phyloP scores from a whole-genome alignment of 2,329 filamentous ascomycete species.

The Botryotinia globosa region DNA sequence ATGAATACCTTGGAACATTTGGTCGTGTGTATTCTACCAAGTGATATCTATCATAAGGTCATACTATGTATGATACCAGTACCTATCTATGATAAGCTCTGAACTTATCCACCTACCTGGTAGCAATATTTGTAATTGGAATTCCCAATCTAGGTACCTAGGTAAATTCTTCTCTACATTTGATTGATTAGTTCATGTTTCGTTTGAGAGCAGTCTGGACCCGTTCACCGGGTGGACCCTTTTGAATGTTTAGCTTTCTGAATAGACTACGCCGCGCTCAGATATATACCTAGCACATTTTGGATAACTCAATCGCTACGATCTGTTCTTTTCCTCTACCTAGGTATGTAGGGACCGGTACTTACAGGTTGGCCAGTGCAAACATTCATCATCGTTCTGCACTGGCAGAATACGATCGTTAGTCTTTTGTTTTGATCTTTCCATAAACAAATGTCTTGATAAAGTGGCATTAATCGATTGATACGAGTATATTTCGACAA shows the following conservation, averaged over 20 bases:
- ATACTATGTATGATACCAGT: no score
- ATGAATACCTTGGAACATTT: neutral
- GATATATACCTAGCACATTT: neutral
- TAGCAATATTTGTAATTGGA: neutral
- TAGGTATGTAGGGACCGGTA: neutral
- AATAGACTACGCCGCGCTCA: neutral
- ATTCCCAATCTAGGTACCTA: neutral
- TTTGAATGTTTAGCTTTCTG: neutral
- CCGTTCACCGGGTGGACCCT: conserved; percentile 1
- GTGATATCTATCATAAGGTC: no score
- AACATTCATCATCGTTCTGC: neutral
- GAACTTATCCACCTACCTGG: neutral
- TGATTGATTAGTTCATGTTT: no score
- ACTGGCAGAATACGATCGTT: neutral
- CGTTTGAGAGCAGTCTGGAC: neutral
- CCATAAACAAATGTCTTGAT: neutral
- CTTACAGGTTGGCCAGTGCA: neutral
- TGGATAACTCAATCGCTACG: neutral
- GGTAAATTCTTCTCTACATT: neutral
- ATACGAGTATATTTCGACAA: neutral
- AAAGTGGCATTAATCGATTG: neutral
- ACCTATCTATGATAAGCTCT: conserved; percentile 1
- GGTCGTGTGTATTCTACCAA: neutral
- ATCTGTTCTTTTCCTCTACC: neutral
- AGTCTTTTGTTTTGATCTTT: neutral